Base-by-base conservation (phyloP, 2,329 filamentous ascomycete genomes). In the Fusarium avenaceum region DNA sequence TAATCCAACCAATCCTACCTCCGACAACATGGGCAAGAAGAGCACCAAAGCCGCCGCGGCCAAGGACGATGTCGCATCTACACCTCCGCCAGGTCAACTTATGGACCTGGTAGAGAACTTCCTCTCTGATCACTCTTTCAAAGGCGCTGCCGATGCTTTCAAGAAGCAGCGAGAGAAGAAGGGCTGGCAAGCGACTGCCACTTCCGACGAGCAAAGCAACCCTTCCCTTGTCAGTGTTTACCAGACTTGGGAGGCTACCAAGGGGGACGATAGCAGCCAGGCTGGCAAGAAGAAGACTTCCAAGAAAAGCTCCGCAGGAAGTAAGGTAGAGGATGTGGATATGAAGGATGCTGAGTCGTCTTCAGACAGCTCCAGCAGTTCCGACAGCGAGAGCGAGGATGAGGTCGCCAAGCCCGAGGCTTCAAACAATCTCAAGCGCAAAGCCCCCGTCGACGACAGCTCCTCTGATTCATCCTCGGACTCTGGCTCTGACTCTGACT, bases 61-160 rank as follows among this genome's bases (percentile, higher is more conserved):
- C 30, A 71, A 67, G 58, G 68, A 60, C 64, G 56, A 67, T 44
- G 61, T 65, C 39, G 47, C 70, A 28, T 61, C 66, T 39, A 32
- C 75, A 11, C 56, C 81, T 46, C 83, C 87, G 26, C 85, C 90
- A 6, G 78, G 85, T 28, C 85, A 91, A 77, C 81, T 94, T 35
- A 81, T 94, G 75, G 86, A 89, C 63, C 81, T 92, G 17, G 85
- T 94, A 72, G 87, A 88, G 65, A 79, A 80, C 22, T 94, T 93
- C 77, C 83, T 94, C 49, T 84, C 84, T 42, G 85, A 90, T 45
- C 85, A 91, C 76, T 86, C 87, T n/a, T 91, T 92, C 72, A 78
- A 83, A 47, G 82, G 83, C 60, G 87, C 91, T 45, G 86, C 86
- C 73, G 81, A 84, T 61, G 85, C 87, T 7, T 90, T 93, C 74